Evolutionary conservation across 352 stramenopile genomes (phyloP), one percentile per base, ranked within the genome.

Genomic region (Hyaloperonospora brassicae): DNA sequence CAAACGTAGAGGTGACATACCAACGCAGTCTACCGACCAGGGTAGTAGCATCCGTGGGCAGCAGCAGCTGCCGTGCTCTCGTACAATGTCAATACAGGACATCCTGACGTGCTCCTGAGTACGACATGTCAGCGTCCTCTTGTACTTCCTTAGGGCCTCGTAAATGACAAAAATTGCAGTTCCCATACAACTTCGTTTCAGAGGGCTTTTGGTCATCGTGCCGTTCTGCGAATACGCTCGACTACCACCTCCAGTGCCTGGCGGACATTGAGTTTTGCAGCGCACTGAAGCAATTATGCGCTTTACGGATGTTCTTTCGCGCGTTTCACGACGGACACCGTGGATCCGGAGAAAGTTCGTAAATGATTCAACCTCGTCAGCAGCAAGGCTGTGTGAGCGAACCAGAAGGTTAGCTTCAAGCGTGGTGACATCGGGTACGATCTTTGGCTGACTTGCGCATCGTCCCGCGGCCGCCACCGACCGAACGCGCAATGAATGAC

Each of bases 401-500:
- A 78, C 76, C 31, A 93, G 61, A 50, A 90, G 50, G 41, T 83
- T 86, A 0, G 80, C 80, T 61, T 93, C 76, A 23, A 98, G 91
- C 12, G 94, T 98, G 36, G 98, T 84, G 95, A 95, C 96, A 98
- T 98, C 24, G 93, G 90, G 96, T 98, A 22, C 96, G 84, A 69
- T 98, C 95, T 61, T 98, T 98, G 10, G 94, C 95, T 44, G 80
- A 97, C 64, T 98, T 98, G 73, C 95, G 98, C 76, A 97, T 98
- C 1, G 95, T 95, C 31, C 96, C 79, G 39, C 89, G 84, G 2
- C 91, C 93, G 25, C 93, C 94, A 22, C 91, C 87, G 21, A 98
- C 65, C 0, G 61, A 69, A 17, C 84, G 70, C 11, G 79, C 73
- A 34, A 93, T 76, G 25, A 65, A 71, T 35, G 83, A 93, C 24